Base-by-base conservation (phyloP, 1,284 basidiomycete genomes). In the Sanghuangporus sanghuang region DNA sequence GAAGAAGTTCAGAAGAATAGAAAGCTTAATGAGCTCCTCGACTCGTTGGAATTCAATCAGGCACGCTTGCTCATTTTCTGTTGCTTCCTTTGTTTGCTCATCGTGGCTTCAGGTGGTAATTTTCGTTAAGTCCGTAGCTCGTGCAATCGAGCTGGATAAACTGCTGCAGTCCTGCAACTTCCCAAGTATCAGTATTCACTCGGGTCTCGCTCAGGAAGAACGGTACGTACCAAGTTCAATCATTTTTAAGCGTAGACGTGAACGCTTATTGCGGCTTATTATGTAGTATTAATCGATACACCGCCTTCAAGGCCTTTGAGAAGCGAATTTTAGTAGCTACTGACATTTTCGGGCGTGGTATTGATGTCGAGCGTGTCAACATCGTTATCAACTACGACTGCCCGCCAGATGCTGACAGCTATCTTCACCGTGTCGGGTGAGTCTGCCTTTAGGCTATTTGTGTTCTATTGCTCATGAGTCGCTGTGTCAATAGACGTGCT, bases 281-380 rank as follows among this genome's bases (percentile, higher is more conserved):
- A 40, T 61, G 65, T 60, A 95, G 93, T 68, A 99, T 99, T 77
- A 86, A 85, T 67, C 90, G 96, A n/a, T 99, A 99, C 81, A 93
- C 93, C 61, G 95, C 96, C 62, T 99, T 99, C 85, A 99, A 99
- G 81, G 93, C 93, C 14, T 99, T 99, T 70, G 97, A 99, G 80
- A 99, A 98, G 81, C 95, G 97, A 71, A 98, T 98, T 69, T 82
- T 98, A n/a, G 94, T 96, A 46, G 95, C 95, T 18, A 98, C 95
- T 27, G 95, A 98, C 75, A 98, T 98, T 69, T 98, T 98, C 68
- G 95, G 95, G 66, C 92, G 95, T 77, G 95, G 95, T 72, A 98
- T 98, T 69, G 95, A 98, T 78, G 95, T 98, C 32, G 95, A 98
- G 75, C 93, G 95, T 70, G 95, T 98, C 69, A 98, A 98, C 78